A percentile compares a stretch with the other conserved stretches of the same genome.
Evolutionary conservation across 257 asterid species (phyloP).

Genomic region (Lavandula angustifolia): DNA sequence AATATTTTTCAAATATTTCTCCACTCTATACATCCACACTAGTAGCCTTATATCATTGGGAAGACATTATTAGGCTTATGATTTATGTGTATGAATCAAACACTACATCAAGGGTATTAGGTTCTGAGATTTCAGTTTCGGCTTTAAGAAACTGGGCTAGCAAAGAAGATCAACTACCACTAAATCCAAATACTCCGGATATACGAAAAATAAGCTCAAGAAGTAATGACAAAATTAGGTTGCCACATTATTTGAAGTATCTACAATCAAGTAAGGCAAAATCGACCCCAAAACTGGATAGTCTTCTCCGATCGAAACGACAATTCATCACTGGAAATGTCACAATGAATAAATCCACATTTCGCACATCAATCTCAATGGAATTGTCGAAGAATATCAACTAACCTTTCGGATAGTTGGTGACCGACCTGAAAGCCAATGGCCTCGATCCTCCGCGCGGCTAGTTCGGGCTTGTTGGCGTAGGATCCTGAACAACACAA

Average conservation of each 20-base stretch:
- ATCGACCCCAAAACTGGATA: too few species aligned
- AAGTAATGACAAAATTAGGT: neutral
- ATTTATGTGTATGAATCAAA: neutral
- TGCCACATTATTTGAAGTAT: neutral
- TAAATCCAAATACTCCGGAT: neutral
- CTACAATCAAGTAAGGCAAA: too few species aligned
- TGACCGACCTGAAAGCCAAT: constrained; percentile 96
- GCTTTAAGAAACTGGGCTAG: constrained; percentile 6
- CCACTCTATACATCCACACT: neutral
- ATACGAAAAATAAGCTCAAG: constrained; percentile 9
- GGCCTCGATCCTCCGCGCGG: constrained; percentile 96
- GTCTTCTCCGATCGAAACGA: neutral
- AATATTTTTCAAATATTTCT: too few species aligned
- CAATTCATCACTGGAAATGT: constrained; percentile 8
- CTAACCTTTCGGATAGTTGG: constrained; percentile 82
- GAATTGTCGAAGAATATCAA: neutral
- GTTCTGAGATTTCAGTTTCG: neutral
- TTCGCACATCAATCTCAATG: constrained; percentile 2
- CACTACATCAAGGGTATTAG: neutral
- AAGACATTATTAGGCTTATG: neutral
- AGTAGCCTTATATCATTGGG: neutral
- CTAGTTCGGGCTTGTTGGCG: constrained; percentile 90
- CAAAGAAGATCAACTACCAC: neutral
- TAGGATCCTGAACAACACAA: constrained; percentile 76
- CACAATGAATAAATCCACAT: neutral